Percentiles rank a stretch among this genome's conserved stretches.
Conservation (phyloP, 2,329 filamentous ascomycete genomes). For the Epichloe uncinata region DNA sequence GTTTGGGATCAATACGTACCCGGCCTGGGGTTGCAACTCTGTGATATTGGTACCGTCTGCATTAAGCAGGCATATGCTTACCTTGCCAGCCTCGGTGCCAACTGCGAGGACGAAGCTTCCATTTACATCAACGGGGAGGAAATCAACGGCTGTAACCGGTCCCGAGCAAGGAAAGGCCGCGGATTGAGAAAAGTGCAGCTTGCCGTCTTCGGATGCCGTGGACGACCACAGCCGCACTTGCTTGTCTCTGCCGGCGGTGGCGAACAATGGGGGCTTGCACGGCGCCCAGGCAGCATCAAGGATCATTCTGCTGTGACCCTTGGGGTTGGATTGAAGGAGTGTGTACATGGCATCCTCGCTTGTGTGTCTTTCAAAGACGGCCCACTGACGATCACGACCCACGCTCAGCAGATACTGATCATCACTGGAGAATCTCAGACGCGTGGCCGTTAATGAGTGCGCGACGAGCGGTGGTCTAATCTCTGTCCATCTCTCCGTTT, state of each 20-base stretch:
- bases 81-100: slow-evolving; percentile 41
- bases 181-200: slow-evolving; percentile 35
- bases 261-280: slow-evolving; percentile 45
- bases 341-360: slow-evolving; percentile 32
- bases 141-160: slow-evolving; percentile 60
- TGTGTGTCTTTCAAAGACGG: slow-evolving; percentile 51
- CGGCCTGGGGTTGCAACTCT: slow-evolving; percentile 20
- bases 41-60: slow-evolving; percentile 24
- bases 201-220: slow-evolving; percentile 17
- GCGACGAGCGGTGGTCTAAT: slow-evolving; percentile 69
- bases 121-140: slow-evolving; percentile 29
- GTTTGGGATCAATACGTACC: slow-evolving; percentile 22
- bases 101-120: slow-evolving; percentile 34
- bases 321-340: slow-evolving; percentile 54
- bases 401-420: slow-evolving; percentile 72
- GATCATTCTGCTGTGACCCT: slow-evolving; percentile 88
- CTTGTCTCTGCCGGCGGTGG: slow-evolving; percentile 85
- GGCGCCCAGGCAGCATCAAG: slow-evolving; percentile 77
- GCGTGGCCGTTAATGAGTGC: slow-evolving; percentile 76
- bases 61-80: slow-evolving; percentile 31
- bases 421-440: slow-evolving; percentile 65
- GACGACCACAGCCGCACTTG: slow-evolving; percentile 57
- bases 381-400: slow-evolving; percentile 85
- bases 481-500: slow-evolving; percentile 78
- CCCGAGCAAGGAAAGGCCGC: slow-evolving; percentile 39